Evolutionary conservation across 169 alveolate genomes (phyloP).

Genomic region (Babesia caballi): DNA sequence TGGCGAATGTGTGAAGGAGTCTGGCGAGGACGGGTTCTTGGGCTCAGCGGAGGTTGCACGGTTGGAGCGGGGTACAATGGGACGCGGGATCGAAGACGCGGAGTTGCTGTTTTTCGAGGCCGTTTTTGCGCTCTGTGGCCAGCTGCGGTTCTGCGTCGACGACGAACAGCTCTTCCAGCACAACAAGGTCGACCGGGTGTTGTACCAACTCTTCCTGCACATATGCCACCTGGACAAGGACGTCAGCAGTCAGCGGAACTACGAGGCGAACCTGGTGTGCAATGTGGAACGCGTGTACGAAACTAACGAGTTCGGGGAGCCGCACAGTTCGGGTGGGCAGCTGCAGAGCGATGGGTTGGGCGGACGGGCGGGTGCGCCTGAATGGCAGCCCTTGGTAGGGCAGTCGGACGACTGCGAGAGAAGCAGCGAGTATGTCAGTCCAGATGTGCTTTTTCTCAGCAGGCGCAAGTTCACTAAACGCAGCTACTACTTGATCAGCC

Average conservation of each 20-base stretch:
- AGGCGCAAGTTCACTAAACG: constrained; percentile 25
- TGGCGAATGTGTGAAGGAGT: neutral
- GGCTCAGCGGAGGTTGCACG: too few relatives aligned
- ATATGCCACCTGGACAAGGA: constrained; percentile 20
- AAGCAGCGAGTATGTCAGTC: neutral
- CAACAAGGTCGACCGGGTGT: constrained; percentile 33
- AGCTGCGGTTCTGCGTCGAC: constrained; percentile 22
- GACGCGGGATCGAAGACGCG: neutral
- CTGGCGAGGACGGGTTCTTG: too few relatives aligned
- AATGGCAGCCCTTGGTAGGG: too few relatives aligned
- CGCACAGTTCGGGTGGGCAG: neutral
- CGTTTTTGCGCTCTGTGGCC: constrained; percentile 9
- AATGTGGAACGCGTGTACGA: neutral
- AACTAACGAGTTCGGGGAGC: constrained; percentile 8
- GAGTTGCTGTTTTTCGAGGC: constrained; percentile 16
- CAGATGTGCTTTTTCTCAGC: constrained; percentile 17
- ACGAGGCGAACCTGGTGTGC: neutral
- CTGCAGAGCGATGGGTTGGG: neutral
- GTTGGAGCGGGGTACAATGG: neutral
- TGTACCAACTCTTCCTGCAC: constrained; percentile 26
- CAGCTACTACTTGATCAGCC: constrained; percentile 15
- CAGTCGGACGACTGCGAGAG: neutral
- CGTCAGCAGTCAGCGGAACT: constrained; percentile 19
- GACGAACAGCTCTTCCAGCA: constrained; percentile 19
- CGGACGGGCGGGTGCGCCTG: neutral